Conservation (phyloP, 257 asterid genomes). For the Solanum tarapatanum region DNA sequence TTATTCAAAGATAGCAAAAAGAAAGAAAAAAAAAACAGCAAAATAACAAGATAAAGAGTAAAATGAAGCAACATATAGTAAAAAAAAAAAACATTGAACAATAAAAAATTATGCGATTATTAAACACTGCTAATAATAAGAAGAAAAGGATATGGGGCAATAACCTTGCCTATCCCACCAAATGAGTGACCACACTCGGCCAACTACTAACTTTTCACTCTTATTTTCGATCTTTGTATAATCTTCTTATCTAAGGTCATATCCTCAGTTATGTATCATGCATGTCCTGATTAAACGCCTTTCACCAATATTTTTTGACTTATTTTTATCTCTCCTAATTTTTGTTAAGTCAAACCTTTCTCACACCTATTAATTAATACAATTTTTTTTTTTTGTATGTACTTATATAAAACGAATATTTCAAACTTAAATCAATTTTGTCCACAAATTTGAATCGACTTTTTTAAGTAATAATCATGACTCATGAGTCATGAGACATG, state of each 20-base stretch:
- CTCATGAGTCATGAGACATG: not conserved
- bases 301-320: fast-evolving
- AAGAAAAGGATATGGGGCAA: not conserved
- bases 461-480: not conserved
- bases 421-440: not conserved
- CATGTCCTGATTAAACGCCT: no score
- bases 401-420: not conserved
- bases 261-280: no score
- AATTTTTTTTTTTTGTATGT: not conserved
- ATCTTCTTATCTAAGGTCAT: not conserved
- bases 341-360: not conserved
- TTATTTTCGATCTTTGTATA: no score
- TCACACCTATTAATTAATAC: not conserved
- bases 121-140: not conserved
- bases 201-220: no score
- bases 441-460: not conserved
- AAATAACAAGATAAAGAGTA: not conserved
- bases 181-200: not conserved
- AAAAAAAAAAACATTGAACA: fast-evolving
- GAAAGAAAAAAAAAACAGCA: not conserved
- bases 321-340: no score
- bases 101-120: not conserved
- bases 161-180: not conserved
- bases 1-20: not conserved
- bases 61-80: not conserved